Evolutionary conservation across 192 early-diverging fungal species (phyloP).

Genomic region (Umbelopsis sp.): DNA sequence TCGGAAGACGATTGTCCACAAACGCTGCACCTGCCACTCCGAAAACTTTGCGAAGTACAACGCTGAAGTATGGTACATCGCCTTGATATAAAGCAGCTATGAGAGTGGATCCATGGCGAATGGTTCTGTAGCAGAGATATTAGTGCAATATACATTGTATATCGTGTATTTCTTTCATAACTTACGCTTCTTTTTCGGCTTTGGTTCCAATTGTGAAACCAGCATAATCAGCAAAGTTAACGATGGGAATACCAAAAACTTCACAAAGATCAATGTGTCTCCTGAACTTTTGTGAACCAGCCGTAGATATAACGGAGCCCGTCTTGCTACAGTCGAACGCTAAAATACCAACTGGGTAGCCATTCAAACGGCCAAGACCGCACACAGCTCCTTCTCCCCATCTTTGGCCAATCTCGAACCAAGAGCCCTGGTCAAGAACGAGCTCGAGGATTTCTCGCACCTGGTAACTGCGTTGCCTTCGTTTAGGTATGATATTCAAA

Average conservation of each 20-base stretch:
- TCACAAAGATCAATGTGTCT: slow-evolving; percentile 42
- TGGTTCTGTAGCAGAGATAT: slow-evolving; percentile 28
- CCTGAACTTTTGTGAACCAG: slow-evolving; percentile 38
- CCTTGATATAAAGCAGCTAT: slow-evolving; percentile 42
- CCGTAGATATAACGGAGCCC: slow-evolving; percentile 31
- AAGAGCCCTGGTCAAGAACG: slow-evolving; percentile 33
- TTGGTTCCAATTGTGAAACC: slow-evolving; percentile 41
- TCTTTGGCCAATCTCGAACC: slow-evolving; percentile 42
- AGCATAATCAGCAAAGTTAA: slow-evolving; percentile 44
- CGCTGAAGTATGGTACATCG: slow-evolving; percentile 40
- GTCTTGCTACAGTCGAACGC: slow-evolving; percentile 34
- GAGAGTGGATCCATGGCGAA: slow-evolving; percentile 38
- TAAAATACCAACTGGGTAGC: slow-evolving; percentile 38
- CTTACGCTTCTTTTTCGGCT: slow-evolving; percentile 43
- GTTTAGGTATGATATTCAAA: slow-evolving; percentile 29
- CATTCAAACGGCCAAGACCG: slow-evolving; percentile 32
- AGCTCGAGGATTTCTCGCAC: slow-evolving; percentile 33
- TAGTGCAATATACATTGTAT: background rate
- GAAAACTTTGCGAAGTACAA: slow-evolving; percentile 42
- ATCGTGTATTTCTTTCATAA: background rate
- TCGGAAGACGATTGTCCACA: slow-evolving; percentile 37
- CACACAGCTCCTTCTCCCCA: slow-evolving; percentile 44
- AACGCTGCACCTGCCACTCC: slow-evolving; percentile 44
- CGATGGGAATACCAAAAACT: slow-evolving; percentile 38
- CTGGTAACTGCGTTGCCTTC: slow-evolving; percentile 37